Evolutionary conservation across 2,329 filamentous ascomycete species (phyloP).

Genomic region (Diaporthe vaccinii): DNA sequence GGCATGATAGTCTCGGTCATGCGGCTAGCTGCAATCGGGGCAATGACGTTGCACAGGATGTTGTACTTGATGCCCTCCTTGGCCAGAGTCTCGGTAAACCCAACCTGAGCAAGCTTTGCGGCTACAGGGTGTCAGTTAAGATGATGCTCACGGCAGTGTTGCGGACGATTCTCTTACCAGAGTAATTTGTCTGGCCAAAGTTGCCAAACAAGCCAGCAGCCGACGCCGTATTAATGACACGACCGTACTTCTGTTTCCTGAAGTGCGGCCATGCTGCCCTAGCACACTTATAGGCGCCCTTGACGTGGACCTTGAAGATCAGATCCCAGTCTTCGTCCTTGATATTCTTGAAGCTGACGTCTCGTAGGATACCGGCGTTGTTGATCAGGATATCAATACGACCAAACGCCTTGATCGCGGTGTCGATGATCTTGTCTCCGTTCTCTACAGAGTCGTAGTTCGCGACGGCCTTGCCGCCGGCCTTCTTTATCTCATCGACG

Average conservation of each 20-base stretch:
- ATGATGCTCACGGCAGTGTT: background rate
- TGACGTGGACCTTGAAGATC: slow-evolving; percentile 92
- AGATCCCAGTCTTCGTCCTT: slow-evolving; percentile 97
- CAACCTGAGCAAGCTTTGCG: slow-evolving; percentile 94
- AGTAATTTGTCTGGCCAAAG: slow-evolving; percentile 98
- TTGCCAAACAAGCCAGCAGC: slow-evolving; percentile 94
- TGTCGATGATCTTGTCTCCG: slow-evolving; percentile 94
- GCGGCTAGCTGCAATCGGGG: slow-evolving; percentile 92
- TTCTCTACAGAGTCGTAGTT: slow-evolving; percentile 97
- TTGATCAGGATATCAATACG: slow-evolving; percentile 97
- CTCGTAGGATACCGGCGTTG: slow-evolving; percentile 95
- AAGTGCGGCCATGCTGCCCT: slow-evolving; percentile 97
- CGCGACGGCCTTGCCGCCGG: slow-evolving; percentile 94
- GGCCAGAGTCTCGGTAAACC: slow-evolving; percentile 96
- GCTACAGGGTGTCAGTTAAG: slow-evolving; percentile 59
- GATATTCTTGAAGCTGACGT: slow-evolving; percentile 99
- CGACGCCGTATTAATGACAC: slow-evolving; percentile 97
- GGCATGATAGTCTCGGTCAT: slow-evolving; percentile 98
- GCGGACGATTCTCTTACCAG: slow-evolving; percentile 62
- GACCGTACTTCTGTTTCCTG: slow-evolving; percentile 98
- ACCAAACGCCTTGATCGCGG: slow-evolving; percentile 83
- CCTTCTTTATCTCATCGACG: slow-evolving; percentile 85
- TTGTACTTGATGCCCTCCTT: slow-evolving; percentile 99
- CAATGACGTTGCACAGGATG: slow-evolving; percentile 94
- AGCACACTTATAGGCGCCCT: slow-evolving; percentile 94